phyloP scores from a whole-genome alignment of 2,329 filamentous ascomycete genomes.

The Scytalidium lignicola region DNA sequence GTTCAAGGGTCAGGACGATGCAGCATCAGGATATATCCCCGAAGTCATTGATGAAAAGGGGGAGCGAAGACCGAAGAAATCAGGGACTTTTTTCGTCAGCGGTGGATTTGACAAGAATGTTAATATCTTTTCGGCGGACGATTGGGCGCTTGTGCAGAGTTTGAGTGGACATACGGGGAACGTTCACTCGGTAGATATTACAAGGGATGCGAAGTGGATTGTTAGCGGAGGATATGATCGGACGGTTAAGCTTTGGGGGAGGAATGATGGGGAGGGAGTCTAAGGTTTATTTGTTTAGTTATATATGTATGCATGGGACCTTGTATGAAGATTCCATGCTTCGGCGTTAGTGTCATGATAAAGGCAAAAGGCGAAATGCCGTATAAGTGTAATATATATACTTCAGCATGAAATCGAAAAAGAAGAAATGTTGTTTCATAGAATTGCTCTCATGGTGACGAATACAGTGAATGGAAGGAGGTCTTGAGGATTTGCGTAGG shows the following conservation, averaged over 20 bases:
- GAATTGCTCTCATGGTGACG: no score
- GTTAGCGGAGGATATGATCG: constrained; percentile 90
- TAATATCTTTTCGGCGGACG: constrained; percentile 93
- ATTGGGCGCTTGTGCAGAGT: constrained; percentile 86
- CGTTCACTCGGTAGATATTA: constrained; percentile 86
- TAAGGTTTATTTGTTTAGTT: constrained; percentile 20
- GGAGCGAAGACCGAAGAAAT: constrained; percentile 69
- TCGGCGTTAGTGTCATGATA: no score
- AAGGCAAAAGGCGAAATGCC: no score
- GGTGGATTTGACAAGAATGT: constrained; percentile 92
- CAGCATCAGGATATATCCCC: constrained; percentile 55
- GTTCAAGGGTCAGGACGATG: constrained; percentile 83
- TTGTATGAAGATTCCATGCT: no score
- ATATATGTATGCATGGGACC: no score
- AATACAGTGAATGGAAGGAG: no score
- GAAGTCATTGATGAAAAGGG: constrained; percentile 57
- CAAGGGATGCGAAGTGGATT: constrained; percentile 82
- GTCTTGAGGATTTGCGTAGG: not conserved
- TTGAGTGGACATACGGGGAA: constrained; percentile 88
- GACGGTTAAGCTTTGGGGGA: constrained; percentile 93
- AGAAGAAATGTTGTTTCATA: not conserved
- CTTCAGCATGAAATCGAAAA: not conserved
- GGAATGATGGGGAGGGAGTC: constrained; percentile 64
- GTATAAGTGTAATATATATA: not conserved
- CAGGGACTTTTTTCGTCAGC: constrained; percentile 86